Evolutionary conservation across 2,329 filamentous ascomycete species (phyloP).

Genomic region (Pestalotiopsis sp.): DNA sequence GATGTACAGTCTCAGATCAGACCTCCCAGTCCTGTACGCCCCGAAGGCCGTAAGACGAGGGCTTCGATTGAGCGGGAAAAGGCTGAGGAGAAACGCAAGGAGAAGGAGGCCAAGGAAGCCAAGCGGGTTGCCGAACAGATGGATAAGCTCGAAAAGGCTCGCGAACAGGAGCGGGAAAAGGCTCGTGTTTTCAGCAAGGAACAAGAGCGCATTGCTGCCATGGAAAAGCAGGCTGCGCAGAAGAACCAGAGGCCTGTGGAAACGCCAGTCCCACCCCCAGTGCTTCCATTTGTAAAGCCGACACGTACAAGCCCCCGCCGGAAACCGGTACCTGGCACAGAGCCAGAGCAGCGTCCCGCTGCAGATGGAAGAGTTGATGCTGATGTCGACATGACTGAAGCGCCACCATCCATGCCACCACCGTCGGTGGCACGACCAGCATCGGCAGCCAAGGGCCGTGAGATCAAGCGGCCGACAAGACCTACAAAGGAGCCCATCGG

Average conservation of each 20-base stretch:
- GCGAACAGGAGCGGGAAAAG: slow-evolving; percentile 72
- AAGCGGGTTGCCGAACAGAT: slow-evolving; percentile 63
- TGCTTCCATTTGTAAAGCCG: slow-evolving; percentile 40
- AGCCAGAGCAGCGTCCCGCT: slow-evolving; percentile 33
- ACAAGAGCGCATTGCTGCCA: slow-evolving; percentile 54
- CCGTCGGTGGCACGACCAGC: slow-evolving; percentile 58
- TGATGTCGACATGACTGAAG: slow-evolving; percentile 60
- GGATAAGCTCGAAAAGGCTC: slow-evolving; percentile 66
- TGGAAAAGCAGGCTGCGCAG: slow-evolving; percentile 56
- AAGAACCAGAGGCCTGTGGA: slow-evolving; percentile 50
- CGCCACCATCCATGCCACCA: slow-evolving; percentile 58
- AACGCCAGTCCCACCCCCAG: slow-evolving; percentile 30
- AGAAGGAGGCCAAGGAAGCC: slow-evolving; percentile 63
- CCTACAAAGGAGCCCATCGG: slow-evolving; percentile 60
- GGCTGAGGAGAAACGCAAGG: slow-evolving; percentile 64
- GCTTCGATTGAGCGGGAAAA: slow-evolving; percentile 64
- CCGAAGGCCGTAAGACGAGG: slow-evolving; percentile 52
- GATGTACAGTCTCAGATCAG: slow-evolving; percentile 32
- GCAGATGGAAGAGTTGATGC: slow-evolving; percentile 33
- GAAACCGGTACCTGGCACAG: slow-evolving; percentile 41
- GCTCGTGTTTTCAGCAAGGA: slow-evolving; percentile 62
- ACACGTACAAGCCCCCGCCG: slow-evolving; percentile 53
- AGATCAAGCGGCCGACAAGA: slow-evolving; percentile 62
- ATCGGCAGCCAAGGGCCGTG: slow-evolving; percentile 51
- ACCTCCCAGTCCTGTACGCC: slow-evolving; percentile 46